These are phyloP conservation scores for Candida vaughaniae DNA, from an alignment of 805 yeast species.

Conservation along the genomic window DNA sequence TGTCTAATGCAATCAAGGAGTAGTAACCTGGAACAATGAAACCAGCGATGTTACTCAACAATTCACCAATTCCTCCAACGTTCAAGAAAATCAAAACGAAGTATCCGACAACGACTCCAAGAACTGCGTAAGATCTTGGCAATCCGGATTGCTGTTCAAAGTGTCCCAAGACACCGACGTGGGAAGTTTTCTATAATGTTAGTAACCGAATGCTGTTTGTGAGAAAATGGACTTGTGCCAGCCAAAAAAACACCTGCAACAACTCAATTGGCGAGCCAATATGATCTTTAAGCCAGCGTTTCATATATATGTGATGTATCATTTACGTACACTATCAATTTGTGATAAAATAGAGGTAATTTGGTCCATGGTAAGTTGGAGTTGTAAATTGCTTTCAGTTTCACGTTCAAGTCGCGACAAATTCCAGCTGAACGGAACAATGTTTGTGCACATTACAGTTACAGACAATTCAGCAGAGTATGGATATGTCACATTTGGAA, in stretches of 20 bases:
- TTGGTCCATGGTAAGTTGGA: constrained; percentile 27
- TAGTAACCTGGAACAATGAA: constrained; percentile 87
- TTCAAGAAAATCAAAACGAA: constrained; percentile 80
- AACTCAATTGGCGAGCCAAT: no score
- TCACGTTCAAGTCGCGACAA: no score
- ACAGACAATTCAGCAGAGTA: background rate
- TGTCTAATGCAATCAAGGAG: constrained; percentile 81
- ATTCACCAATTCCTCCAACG: constrained; percentile 93
- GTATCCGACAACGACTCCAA: constrained; percentile 65
- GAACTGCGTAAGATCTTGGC: constrained; percentile 85
- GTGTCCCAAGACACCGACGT: constrained; percentile 29
- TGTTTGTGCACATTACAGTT: no score
- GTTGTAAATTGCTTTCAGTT: background rate
- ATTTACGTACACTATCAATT: constrained; percentile 45
- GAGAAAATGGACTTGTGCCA: no score
- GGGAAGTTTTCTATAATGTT: constrained; percentile 28
- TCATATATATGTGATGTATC: no score
- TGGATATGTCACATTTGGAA: no score
- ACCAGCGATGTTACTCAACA: constrained; percentile 89
- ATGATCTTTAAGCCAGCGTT: no score
- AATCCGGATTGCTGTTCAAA: constrained; percentile 46
- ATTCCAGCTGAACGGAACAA: no score
- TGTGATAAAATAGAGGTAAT: constrained; percentile 46
- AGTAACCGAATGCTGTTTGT: constrained; percentile 1
- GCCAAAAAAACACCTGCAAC: no score